phyloP scores from a whole-genome alignment of 768 basidiomycete genomes.

The Pulveroboletus sp. region DNA sequence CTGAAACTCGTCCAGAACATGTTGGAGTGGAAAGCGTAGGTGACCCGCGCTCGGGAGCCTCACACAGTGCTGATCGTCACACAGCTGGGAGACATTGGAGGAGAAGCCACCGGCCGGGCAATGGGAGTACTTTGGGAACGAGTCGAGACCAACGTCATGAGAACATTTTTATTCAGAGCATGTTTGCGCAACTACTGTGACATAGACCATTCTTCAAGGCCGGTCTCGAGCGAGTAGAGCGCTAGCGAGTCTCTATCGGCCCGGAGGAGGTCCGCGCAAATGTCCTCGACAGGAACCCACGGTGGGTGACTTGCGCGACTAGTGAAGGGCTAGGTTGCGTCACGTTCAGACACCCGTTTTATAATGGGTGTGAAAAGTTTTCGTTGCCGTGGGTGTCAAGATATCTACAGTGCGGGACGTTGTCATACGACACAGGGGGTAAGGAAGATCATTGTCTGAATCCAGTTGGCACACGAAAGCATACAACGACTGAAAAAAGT shows the following conservation, averaged over 20 bases:
- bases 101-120: conserved; percentile 78
- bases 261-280: conserved; percentile 28
- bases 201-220: neutral
- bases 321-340: neutral
- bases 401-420: no score
- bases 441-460: conserved; percentile 9
- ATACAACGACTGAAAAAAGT: conserved; percentile 5
- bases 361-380: no score
- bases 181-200: conserved; percentile 8
- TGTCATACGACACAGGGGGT: conserved; percentile 13
- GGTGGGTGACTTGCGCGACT: neutral
- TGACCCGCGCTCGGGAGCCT: conserved; percentile 22
- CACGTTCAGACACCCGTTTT: no score
- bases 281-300: no score
- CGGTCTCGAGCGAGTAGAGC: neutral
- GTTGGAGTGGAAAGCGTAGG: conserved; percentile 96
- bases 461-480: conserved; percentile 9
- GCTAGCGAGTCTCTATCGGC: conserved; percentile 13
- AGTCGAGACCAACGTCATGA: conserved; percentile 39
- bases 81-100: conserved; percentile 85
- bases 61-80: conserved; percentile 3
- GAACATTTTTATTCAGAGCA: neutral
- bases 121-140: conserved; percentile 79
- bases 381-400: no score
- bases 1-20: conserved; percentile 72